Percentiles rank a stretch among this genome's conserved stretches.
Evolutionary conservation across 2,329 filamentous ascomycete species (phyloP).

Genomic region (Fusarium torreyae): DNA sequence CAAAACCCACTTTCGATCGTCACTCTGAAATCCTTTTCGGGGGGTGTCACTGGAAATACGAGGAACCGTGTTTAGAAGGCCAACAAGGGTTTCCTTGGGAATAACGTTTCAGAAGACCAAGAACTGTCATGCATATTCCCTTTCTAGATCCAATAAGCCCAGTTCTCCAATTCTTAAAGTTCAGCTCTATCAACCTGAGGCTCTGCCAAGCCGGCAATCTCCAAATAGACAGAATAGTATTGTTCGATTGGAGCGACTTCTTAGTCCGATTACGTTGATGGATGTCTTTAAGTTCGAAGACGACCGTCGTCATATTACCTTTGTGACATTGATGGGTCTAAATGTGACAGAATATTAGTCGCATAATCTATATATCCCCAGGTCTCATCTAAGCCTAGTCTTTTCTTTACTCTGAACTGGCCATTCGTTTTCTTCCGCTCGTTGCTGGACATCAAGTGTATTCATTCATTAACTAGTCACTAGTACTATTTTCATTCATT

Average conservation of each 20-base stretch:
- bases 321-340: too few species aligned
- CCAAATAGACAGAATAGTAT: background rate
- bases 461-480: background rate
- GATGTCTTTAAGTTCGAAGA: conserved; percentile 16
- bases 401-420: background rate
- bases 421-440: conserved; percentile 3
- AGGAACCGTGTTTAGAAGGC: conserved; percentile 3
- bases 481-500: conserved; percentile 3
- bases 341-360: too few species aligned
- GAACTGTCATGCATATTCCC: conserved; percentile 25
- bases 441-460: background rate
- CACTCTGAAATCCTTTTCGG: background rate
- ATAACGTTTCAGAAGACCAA: background rate
- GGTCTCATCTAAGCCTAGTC: background rate
- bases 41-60: conserved; percentile 4
- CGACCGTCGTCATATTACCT: background rate
- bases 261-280: conserved; percentile 25
- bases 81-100: conserved; percentile 3
- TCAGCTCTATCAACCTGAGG: conserved; percentile 17
- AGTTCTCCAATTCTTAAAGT: conserved; percentile 32
- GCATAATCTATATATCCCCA: conserved; percentile 12
- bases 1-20: conserved; percentile 12
- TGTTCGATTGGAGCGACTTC: conserved; percentile 9
- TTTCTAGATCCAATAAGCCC: conserved; percentile 23
- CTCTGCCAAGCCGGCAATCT: conserved; percentile 20